A percentile compares a stretch with the other conserved stretches of the same genome.
Evolutionary conservation across 2,329 filamentous ascomycete species (phyloP).

Genomic region (Aspergillus arachidicola): DNA sequence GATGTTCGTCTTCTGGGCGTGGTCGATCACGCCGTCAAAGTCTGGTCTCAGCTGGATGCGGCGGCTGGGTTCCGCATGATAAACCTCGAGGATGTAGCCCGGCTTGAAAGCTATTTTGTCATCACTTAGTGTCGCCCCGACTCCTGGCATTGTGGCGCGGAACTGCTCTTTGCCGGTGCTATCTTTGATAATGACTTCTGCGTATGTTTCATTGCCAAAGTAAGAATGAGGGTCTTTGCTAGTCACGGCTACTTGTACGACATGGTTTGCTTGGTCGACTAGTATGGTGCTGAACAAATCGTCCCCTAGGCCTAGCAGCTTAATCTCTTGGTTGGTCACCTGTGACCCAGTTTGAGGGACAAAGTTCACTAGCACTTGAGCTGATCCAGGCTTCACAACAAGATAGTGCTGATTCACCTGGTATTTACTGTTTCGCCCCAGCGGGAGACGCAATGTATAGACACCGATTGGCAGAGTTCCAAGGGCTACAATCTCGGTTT

Average conservation of each 20-base stretch:
- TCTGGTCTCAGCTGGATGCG: not conserved
- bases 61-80: not conserved
- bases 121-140: not conserved
- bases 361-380: not conserved
- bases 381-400: not conserved
- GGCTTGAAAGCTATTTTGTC: not conserved
- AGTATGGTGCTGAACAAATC: not conserved
- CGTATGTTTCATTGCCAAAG: not conserved
- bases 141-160: not conserved
- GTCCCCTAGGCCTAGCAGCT: not conserved
- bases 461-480: not conserved
- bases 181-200: not conserved
- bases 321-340: not conserved
- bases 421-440: not conserved
- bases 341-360: not conserved
- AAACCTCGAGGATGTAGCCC: not conserved
- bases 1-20: not conserved
- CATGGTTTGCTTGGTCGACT: not conserved
- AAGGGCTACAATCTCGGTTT: not conserved
- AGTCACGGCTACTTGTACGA: not conserved
- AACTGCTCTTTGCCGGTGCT: not conserved
- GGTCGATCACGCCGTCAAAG: not conserved
- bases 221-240: not conserved
- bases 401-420: not conserved
- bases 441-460: not conserved